phyloP scores from a whole-genome alignment of 192 early-diverging fungal species.

The Coemansia sp. region DNA sequence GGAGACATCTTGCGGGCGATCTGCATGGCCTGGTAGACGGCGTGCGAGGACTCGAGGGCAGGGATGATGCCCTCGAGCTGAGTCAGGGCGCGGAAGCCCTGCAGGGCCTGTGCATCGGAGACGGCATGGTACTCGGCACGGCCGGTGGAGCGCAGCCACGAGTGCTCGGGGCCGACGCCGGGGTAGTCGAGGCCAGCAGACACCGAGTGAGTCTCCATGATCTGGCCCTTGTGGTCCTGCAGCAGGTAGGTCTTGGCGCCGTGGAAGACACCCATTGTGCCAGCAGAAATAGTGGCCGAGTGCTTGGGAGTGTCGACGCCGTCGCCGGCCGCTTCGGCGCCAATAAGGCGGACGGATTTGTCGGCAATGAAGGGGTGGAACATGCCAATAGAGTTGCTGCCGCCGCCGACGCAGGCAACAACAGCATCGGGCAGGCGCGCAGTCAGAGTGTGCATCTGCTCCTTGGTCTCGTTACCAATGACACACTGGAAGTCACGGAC shows the following conservation, averaged over 20 bases:
- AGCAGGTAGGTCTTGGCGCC: constrained; percentile 94
- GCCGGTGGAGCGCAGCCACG: constrained; percentile 83
- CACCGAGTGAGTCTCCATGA: constrained; percentile 92
- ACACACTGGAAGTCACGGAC: constrained; percentile 98
- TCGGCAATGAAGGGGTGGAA: constrained; percentile 94
- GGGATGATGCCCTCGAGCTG: constrained; percentile 91
- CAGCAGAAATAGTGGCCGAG: constrained; percentile 84
- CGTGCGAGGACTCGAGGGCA: constrained; percentile 94
- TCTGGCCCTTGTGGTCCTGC: constrained; percentile 96
- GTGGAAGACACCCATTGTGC: constrained; percentile 90
- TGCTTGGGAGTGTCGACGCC: constrained; percentile 86
- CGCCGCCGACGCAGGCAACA: constrained; percentile 97
- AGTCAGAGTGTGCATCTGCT: constrained; percentile 78
- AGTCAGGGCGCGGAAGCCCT: constrained; percentile 74
- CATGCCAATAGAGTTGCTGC: constrained; percentile 96
- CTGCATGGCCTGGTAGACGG: constrained; percentile 78
- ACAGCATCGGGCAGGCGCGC: constrained; percentile 89
- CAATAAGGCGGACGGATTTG: constrained; percentile 78
- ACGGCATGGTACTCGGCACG: constrained; percentile 82
- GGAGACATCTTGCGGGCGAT: constrained; percentile 70
- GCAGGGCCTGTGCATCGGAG: constrained; percentile 81
- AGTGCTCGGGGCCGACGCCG: constrained; percentile 96
- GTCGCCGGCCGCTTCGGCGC: constrained; percentile 94
- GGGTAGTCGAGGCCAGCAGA: constrained; percentile 98
- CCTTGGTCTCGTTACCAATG: constrained; percentile 87